phyloP scores from a whole-genome alignment of 495 filamentous ascomycete species.

The Terfezia boudieri region DNA sequence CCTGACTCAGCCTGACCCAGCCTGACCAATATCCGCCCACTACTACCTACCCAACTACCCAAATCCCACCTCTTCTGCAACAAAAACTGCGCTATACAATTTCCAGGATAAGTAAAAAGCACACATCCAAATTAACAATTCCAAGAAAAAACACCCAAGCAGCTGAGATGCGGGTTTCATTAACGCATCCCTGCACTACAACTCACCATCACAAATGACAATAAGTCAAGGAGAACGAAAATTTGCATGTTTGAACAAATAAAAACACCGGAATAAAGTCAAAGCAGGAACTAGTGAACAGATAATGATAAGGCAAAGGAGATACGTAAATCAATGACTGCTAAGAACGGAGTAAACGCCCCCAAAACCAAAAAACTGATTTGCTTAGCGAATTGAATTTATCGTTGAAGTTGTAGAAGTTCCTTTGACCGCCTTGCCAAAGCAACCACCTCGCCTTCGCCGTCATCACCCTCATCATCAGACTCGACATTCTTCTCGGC shows the following conservation, averaged over 20 bases:
- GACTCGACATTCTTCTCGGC: slow-evolving; percentile 77
- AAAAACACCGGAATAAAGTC: background rate
- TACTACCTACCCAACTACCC: background rate
- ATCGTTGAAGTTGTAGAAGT: slow-evolving; percentile 28
- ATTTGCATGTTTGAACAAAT: background rate
- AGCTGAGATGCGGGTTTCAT: no score
- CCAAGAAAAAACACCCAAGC: background rate
- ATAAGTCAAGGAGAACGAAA: no score
- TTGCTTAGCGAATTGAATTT: slow-evolving; percentile 26
- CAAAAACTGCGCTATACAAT: background rate
- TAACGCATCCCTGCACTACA: no score
- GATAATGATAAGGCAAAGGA: background rate
- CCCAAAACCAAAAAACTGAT: background rate
- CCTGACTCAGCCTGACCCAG: background rate
- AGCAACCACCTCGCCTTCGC: slow-evolving; percentile 71
- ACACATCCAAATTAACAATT: background rate
- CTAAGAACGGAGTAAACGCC: background rate
- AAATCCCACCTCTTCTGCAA: background rate
- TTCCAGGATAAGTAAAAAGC: background rate
- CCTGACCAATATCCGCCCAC: background rate
- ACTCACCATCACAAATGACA: no score
- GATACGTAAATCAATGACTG: background rate
- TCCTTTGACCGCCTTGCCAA: slow-evolving; percentile 77
- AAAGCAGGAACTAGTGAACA: background rate
- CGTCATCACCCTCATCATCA: slow-evolving; percentile 68